A percentile compares a stretch with the other conserved stretches of the same genome.
phyloP scores from a whole-genome alignment of 2,329 filamentous ascomycete species.

The Colletotrichum sp. region DNA sequence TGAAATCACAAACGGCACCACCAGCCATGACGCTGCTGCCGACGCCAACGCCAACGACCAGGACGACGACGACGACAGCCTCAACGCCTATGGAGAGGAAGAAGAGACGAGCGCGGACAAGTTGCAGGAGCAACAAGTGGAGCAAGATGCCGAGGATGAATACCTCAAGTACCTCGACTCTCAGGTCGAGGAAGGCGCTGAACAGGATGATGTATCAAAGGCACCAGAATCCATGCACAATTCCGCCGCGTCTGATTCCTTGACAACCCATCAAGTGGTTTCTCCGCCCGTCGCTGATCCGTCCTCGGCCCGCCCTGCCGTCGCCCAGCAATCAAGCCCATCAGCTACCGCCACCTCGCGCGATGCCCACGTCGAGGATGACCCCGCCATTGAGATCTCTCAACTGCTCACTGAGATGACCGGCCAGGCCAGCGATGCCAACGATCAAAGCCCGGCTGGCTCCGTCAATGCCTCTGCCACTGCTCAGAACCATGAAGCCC shows the following conservation, averaged over 20 bases:
- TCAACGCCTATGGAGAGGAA: constrained; percentile 50
- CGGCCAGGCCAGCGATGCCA: constrained; percentile 33
- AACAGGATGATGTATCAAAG: constrained; percentile 47
- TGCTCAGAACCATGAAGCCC: constrained; percentile 8
- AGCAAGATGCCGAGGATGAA: constrained; percentile 44
- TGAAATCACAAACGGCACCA: constrained; percentile 14
- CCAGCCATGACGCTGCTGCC: constrained; percentile 28
- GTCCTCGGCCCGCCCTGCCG: constrained; percentile 29
- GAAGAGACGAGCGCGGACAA: constrained; percentile 31
- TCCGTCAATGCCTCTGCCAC: neutral
- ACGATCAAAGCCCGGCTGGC: neutral
- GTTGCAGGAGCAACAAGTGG: constrained; percentile 30
- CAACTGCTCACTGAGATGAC: constrained; percentile 47
- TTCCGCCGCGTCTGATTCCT: constrained; percentile 43
- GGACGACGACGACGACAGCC: constrained; percentile 44
- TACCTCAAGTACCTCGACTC: constrained; percentile 59
- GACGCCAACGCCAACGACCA: constrained; percentile 27
- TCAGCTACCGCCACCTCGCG: constrained; percentile 26
- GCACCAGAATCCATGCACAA: constrained; percentile 47
- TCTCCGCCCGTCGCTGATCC: constrained; percentile 32
- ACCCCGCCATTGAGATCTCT: constrained; percentile 41
- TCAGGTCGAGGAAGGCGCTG: constrained; percentile 36
- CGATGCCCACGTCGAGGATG: constrained; percentile 31
- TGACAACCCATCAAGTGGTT: constrained; percentile 26
- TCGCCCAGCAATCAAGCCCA: constrained; percentile 5